Base-by-base conservation (phyloP, 2,329 filamentous ascomycete genomes). In the Chaetomiaceae sp. region DNA sequence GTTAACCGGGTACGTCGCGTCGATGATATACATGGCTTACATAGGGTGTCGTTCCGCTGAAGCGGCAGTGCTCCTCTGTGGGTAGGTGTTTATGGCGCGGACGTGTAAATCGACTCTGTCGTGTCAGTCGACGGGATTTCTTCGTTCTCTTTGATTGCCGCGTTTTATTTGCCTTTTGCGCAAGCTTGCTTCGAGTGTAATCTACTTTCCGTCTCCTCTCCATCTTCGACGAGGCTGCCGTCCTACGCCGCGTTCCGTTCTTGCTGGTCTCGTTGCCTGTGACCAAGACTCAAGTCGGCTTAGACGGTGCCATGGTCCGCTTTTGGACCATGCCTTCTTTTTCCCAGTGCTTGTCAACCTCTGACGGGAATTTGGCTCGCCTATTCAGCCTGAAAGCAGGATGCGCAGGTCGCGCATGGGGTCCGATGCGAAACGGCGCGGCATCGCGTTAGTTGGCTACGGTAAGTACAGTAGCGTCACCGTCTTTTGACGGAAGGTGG, bases 351-450 rank as follows among this genome's bases (percentile, higher is more conserved):
- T n/a, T 21, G 21, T 30, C 21, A 44, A 44, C 37, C 41, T 46
- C 45, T 40, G 53, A 56, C 49, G 53, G 53, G 44, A 55, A 43
- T 52, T 53, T 52, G 41, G 44, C 17, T 33, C 25, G 42, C 21
- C 12, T 33, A 57, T 57, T 59, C 56, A 59, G 59, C 43, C 57
- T 61, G 53, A 59, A 58, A 51, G 44, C 49, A 31, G 23, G 23
- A 39, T 33, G 48, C 20, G 8, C 53, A 13, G 5, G 27, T 55
- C 45, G 14, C 19, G 34, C 12, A 19, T 13, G 49, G 44, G 19
- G 8, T n/a, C 8, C 8, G 21, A 8, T 20, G 20, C 16, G 27
- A 38, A 55, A 48, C 40, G 44, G 37, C 12, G 23, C 20, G 17
- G 40, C n/a, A n/a, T n/a, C n/a, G n/a, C n/a, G n/a, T n/a, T n/a